phyloP scores from a whole-genome alignment of 805 yeast genomes.

The Kazachstania bromeliacearum region DNA sequence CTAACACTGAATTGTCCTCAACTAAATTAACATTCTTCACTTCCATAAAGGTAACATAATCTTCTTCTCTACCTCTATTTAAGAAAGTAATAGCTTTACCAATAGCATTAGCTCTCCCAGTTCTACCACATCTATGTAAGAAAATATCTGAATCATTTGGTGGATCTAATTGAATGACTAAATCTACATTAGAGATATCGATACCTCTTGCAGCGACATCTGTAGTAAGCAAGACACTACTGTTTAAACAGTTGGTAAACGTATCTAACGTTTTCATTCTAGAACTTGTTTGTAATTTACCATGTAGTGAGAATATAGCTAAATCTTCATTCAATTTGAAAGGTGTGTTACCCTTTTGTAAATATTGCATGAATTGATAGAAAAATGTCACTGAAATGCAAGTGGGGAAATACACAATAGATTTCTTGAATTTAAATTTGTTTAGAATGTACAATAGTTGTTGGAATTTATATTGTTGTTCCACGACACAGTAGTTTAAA shows the following conservation, averaged over 20 bases:
- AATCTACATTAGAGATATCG: constrained; percentile 89
- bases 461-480: constrained; percentile 55
- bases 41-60: constrained; percentile 67
- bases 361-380: constrained; percentile 42
- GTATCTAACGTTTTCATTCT: constrained; percentile 60
- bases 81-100: constrained; percentile 76
- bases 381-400: constrained; percentile 77
- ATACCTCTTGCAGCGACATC: constrained; percentile 98
- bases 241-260: constrained; percentile 43
- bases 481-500: constrained; percentile 49
- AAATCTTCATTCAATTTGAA: constrained; percentile 20
- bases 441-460: constrained; percentile 44
- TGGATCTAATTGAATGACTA: constrained; percentile 90
- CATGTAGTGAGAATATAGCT: constrained; percentile 70
- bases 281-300: constrained; percentile 75
- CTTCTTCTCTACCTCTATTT: constrained; percentile 68
- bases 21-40: constrained; percentile 55
- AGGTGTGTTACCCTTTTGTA: constrained; percentile 27
- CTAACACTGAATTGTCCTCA: constrained; percentile 14
- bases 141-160: constrained; percentile 90
- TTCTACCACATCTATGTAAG: constrained; percentile 88
- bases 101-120: constrained; percentile 81
- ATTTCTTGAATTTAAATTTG: constrained; percentile 55
- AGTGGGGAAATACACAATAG: constrained; percentile 88
- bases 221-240: constrained; percentile 72